Base-by-base conservation (phyloP, 1,284 basidiomycete genomes). In the Meripilus lineatus region DNA sequence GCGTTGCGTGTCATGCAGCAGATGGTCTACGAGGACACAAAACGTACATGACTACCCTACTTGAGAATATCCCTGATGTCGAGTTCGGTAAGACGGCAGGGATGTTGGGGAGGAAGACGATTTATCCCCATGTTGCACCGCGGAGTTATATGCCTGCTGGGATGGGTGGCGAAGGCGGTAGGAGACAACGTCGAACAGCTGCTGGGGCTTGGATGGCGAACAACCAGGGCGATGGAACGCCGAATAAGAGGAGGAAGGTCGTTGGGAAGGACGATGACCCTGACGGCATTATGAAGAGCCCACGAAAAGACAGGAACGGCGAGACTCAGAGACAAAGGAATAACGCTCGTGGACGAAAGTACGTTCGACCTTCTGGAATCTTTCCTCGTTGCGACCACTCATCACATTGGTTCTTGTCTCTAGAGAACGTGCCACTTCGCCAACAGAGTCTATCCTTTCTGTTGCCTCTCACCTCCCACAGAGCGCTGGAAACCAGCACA, bases 1-100 rank as follows among this genome's bases (percentile, higher is more conserved):
- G 94, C 57, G 93, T 98, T 47, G 93, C 93, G 8, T 92, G 88
- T 53, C 89, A 89, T 54, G 94, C 94, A 8, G 92, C 93, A 43
- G 95, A 99, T 68, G 89, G 81, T 66, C 77, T 95, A 60, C 79
- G 81, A 51, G 68, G 72, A 4, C 89, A 93, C 64, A 74, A 79
- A 45, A 62, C 66, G 43, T 85, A 93, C 59, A 81, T 93, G 58
- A 69, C 71, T 38, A 67, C 70, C 17, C 72, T 89, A 15, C 68
- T 84, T n/a, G 69, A 79, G 59, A 68, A 75, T 52, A 61, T 87
- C n/a, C 84, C 86, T 18, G 84, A 89, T 55, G 55, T 72, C 3
- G 55, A 58, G 47, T 63, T 59, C 39, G 45, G 46, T 25, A 52
- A 38, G 38, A 37, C 50, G 32, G 54, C 56, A 5, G 68, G 74